phyloP scores from a whole-genome alignment of 2,329 filamentous ascomycete species.

The Calonectria honghensis region DNA sequence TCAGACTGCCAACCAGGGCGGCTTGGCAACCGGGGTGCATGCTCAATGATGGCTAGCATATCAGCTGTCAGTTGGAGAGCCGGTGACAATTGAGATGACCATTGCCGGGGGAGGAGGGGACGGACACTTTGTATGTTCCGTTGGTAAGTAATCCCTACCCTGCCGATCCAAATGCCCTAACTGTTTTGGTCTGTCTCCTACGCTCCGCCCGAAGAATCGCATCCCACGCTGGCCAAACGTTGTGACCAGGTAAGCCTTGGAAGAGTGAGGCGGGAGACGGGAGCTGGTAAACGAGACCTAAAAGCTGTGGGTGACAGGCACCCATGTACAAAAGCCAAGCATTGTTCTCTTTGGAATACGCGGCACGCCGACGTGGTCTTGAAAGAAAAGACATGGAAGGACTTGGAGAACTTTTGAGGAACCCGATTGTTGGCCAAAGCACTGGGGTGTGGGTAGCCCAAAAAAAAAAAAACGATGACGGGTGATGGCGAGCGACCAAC shows the following conservation, averaged over 20 bases:
- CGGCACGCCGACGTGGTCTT: slow-evolving; percentile 25
- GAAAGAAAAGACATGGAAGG: slow-evolving; percentile 19
- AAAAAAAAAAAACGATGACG: slow-evolving; percentile 2
- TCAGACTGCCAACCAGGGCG: slow-evolving; percentile 32
- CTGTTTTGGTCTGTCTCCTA: slow-evolving; percentile 6
- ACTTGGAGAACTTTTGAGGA: slow-evolving; percentile 25
- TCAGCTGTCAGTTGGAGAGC: slow-evolving; percentile 41
- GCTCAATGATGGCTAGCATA: slow-evolving; percentile 27
- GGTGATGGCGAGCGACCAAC: slow-evolving; percentile 1
- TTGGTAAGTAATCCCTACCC: slow-evolving; percentile 41
- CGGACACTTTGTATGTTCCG: slow-evolving; percentile 23
- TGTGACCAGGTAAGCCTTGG: slow-evolving; percentile 8
- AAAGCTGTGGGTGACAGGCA: not conserved
- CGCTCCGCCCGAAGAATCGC: slow-evolving; percentile 30
- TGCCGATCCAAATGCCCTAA: slow-evolving; percentile 39
- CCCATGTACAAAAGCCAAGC: slow-evolving; percentile 25
- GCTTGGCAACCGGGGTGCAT: slow-evolving; percentile 36
- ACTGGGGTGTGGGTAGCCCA: slow-evolving; percentile 23
- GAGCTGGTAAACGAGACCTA: slow-evolving; percentile 4
- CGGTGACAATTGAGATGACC: slow-evolving; percentile 39
- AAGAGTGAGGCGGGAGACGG: slow-evolving; percentile 1
- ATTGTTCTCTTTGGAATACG: slow-evolving; percentile 22
- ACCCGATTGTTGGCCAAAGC: not conserved
- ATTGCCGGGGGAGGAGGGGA: slow-evolving; percentile 31
- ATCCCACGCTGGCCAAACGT: slow-evolving; percentile 5